A percentile compares a stretch with the other conserved stretches of the same genome.
Evolutionary conservation across 164 flowering plant genomes (phyloP).

Genomic region (Echeveria elegans): DNA sequence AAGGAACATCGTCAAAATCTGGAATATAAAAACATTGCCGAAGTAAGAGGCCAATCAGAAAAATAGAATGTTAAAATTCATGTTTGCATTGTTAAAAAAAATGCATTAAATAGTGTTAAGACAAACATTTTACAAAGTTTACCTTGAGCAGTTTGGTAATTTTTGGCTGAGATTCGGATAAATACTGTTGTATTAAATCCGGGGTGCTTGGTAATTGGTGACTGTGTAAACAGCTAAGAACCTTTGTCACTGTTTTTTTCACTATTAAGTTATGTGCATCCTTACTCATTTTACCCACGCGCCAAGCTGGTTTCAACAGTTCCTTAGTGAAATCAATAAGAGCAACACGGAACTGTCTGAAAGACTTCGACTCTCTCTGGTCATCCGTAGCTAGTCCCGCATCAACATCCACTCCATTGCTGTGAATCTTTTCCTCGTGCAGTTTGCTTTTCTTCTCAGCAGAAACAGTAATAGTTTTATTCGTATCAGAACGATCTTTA

Average conservation of each 20-base stretch:
- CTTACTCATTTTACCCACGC: constrained; percentile 61
- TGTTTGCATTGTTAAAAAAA: background rate
- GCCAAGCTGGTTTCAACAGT: constrained; percentile 78
- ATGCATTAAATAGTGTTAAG: background rate
- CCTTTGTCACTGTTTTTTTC: constrained; percentile 78
- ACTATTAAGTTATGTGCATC: constrained; percentile 79
- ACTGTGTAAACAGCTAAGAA: constrained; percentile 48
- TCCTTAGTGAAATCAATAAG: constrained; percentile 75
- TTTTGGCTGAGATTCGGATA: constrained; percentile 53
- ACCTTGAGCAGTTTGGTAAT: constrained; percentile 83
- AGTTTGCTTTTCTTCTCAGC: constrained; percentile 15
- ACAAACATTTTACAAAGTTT: constrained; percentile 16
- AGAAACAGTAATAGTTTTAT: constrained; percentile 9
- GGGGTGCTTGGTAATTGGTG: constrained; percentile 51
- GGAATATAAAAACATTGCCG: background rate
- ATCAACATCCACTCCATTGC: constrained; percentile 17
- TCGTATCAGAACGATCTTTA: constrained; percentile 20
- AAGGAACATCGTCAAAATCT: background rate
- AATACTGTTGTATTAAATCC: constrained; percentile 57
- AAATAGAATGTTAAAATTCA: background rate
- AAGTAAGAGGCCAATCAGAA: constrained; percentile 11
- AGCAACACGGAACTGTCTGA: constrained; percentile 50
- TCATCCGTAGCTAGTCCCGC: constrained; percentile 2
- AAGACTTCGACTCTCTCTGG: constrained; percentile 39
- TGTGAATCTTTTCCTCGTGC: constrained; percentile 18